phyloP scores from a whole-genome alignment of 2,329 filamentous ascomycete genomes.

The Nigrospora sphaerica region DNA sequence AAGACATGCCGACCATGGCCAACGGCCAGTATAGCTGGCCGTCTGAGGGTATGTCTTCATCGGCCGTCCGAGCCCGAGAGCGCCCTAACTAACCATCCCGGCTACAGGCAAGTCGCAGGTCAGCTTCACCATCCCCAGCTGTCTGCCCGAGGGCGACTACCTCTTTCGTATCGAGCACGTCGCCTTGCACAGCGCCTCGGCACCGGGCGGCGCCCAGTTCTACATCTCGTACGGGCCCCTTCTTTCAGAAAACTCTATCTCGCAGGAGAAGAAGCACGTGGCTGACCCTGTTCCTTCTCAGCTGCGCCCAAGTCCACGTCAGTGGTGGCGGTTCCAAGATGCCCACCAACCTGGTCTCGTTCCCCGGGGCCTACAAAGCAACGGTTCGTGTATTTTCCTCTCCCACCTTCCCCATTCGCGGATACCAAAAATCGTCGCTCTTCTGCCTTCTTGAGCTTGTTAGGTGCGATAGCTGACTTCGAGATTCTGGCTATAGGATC shows the following conservation, averaged over 20 bases:
- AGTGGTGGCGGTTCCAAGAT: conserved; percentile 19
- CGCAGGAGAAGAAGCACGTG: too few relatives aligned
- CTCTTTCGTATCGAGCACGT: conserved; percentile 30
- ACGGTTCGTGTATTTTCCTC: neutral
- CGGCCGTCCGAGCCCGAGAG: too few relatives aligned
- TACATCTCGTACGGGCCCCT: conserved; percentile 18
- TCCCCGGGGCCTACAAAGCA: conserved; percentile 29
- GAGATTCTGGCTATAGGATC: conserved; percentile 17
- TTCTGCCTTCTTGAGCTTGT: too few relatives aligned
- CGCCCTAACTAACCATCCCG: neutral
- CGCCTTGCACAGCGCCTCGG: conserved; percentile 23
- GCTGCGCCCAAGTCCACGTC: conserved; percentile 23
- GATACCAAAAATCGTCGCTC: too few relatives aligned
- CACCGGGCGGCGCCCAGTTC: conserved; percentile 26
- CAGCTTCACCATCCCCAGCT: conserved; percentile 23
- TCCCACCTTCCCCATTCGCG: too few relatives aligned
- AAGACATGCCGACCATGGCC: conserved; percentile 27
- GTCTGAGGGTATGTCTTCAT: conserved; percentile 19
- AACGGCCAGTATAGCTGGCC: conserved; percentile 29
- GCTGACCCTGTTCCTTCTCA: conserved; percentile 2
- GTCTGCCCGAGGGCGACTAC: conserved; percentile 27
- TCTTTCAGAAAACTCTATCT: too few relatives aligned
- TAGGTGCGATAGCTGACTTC: neutral
- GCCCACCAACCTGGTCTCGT: conserved; percentile 27
- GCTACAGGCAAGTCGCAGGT: conserved; percentile 15